Evolutionary conservation across 2,329 filamentous ascomycete species (phyloP).

Genomic region (Dendrostoma leiphaemia): DNA sequence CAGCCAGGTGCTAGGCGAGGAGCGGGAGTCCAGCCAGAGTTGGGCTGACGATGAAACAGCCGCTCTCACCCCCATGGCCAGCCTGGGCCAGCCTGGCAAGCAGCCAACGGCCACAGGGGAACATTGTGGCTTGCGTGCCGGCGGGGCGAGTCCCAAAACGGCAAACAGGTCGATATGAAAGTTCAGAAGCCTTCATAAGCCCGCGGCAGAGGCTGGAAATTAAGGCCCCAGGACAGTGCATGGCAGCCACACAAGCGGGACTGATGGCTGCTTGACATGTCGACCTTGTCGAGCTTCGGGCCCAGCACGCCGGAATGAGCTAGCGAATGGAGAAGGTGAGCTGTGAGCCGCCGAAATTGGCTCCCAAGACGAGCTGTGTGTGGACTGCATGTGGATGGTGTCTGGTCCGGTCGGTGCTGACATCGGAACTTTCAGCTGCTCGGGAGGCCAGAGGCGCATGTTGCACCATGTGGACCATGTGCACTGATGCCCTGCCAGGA

Average conservation of each 20-base stretch:
- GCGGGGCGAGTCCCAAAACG: neutral
- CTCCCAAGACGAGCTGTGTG: neutral
- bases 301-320: neutral
- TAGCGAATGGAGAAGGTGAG: neutral
- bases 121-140: slow-evolving; percentile 4
- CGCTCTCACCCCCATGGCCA: slow-evolving; percentile 9
- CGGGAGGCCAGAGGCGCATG: too few species aligned
- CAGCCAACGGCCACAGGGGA: neutral
- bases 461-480: too few species aligned
- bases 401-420: too few species aligned
- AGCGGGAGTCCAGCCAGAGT: slow-evolving; percentile 1
- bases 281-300: neutral
- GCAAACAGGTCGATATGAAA: slow-evolving; percentile 1
- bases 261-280: neutral
- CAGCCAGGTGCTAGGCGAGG: neutral
- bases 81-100: too few species aligned
- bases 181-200: too few species aligned
- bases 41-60: slow-evolving; percentile 16
- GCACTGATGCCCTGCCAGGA: too few species aligned
- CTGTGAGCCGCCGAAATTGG: neutral
- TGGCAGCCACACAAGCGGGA: neutral
- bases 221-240: neutral
- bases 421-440: too few species aligned
- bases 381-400: too few species aligned
- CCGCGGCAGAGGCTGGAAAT: slow-evolving; percentile 1